A percentile compares a stretch with the other conserved stretches of the same genome.
Conservation (phyloP, 768 basidiomycete species). For the Chiua virens region DNA sequence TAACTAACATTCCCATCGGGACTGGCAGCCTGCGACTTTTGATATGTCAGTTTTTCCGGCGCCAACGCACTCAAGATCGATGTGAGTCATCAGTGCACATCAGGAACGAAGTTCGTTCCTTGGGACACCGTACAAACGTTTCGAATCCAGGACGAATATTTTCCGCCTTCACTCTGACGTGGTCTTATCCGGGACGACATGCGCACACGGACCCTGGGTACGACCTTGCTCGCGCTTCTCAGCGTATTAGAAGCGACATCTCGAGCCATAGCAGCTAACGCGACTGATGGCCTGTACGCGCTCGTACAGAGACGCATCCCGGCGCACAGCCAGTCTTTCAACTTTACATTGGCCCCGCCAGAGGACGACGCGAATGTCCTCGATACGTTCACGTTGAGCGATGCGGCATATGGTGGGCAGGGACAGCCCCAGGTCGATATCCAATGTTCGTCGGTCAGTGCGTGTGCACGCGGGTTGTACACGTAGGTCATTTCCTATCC, state of each 20-base stretch:
- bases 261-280: not conserved
- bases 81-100: too few species aligned
- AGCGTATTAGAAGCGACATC: not conserved
- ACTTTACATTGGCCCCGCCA: constrained; percentile 26
- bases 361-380: constrained; percentile 3
- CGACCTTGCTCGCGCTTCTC: not conserved
- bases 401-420: constrained; percentile 15
- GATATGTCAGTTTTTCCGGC: too few species aligned
- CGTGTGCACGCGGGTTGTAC: constrained; percentile 39
- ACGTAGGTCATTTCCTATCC: constrained; percentile 26
- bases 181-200: not conserved
- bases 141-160: too few species aligned
- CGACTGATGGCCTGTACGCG: constrained; percentile 30
- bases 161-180: not conserved
- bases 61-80: too few species aligned
- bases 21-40: too few species aligned
- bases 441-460: constrained; percentile 36
- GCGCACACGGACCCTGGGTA: not conserved
- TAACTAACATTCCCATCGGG: too few species aligned
- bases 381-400: constrained; percentile 37
- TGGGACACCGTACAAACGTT: too few species aligned
- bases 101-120: too few species aligned
- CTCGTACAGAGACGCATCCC: constrained; percentile 39
- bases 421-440: constrained; percentile 22
- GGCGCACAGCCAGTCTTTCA: constrained; percentile 31